Conservation (phyloP, 2,329 filamentous ascomycete genomes). For the Aspergillus fischeri region DNA sequence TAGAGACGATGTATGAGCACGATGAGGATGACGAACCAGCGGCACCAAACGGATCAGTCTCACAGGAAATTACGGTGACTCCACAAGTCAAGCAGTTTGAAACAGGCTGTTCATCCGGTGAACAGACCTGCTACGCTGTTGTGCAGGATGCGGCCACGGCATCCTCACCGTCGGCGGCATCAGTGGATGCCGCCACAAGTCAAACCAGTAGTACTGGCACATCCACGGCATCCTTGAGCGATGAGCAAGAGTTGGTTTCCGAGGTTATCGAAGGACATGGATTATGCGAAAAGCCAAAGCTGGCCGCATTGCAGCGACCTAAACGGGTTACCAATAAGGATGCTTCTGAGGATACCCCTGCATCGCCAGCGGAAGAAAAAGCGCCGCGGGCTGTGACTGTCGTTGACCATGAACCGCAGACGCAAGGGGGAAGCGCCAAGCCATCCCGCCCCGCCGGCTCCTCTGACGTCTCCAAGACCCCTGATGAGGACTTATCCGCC, state of each 20-base stretch:
- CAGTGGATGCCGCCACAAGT: constrained; percentile 17
- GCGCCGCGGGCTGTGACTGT: constrained; percentile 10
- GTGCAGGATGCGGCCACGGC: constrained; percentile 16
- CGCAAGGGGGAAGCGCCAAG: constrained; percentile 25
- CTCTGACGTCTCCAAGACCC: constrained; percentile 2
- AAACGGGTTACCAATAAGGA: constrained; percentile 27
- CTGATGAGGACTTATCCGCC: constrained; percentile 6
- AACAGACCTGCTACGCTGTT: background rate
- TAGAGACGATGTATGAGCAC: constrained; percentile 38
- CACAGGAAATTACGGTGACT: background rate
- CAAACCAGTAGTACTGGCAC: constrained; percentile 17
- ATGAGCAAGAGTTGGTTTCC: constrained; percentile 15
- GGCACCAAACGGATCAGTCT: constrained; percentile 7
- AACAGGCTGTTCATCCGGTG: background rate
- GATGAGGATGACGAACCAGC: constrained; percentile 26
- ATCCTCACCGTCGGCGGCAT: constrained; percentile 16
- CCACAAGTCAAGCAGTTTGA: background rate
- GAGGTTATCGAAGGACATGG: constrained; percentile 33
- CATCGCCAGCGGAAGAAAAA: constrained; percentile 18
- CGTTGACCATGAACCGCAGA: constrained; percentile 18
- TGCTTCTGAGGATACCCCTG: constrained; percentile 15
- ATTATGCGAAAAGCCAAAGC: constrained; percentile 25
- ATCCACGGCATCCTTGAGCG: constrained; percentile 19
- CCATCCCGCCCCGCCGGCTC: constrained; percentile 9
- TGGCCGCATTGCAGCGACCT: constrained; percentile 26